These are phyloP conservation scores for Ascocoryne sarcoides DNA, from an alignment of 2,329 filamentous ascomycete species.

Conservation along the genomic window DNA sequence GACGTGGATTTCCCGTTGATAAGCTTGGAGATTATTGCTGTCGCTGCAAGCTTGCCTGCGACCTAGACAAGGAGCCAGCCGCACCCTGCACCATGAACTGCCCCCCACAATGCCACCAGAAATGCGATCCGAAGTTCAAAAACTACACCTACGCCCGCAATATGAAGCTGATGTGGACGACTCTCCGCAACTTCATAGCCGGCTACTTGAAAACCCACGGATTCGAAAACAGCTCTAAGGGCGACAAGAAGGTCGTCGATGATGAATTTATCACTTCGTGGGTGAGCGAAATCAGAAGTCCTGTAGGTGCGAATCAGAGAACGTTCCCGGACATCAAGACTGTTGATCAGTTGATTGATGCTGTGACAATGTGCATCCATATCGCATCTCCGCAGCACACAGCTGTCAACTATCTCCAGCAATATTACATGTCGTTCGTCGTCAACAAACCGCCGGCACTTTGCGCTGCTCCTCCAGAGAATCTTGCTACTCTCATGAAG, in stretches of 20 bases:
- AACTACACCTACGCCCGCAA: conserved; percentile 1
- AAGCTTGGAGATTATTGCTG: not conserved
- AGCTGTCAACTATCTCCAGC: conserved; percentile 43
- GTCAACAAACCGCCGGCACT: conserved; percentile 35
- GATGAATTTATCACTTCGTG: conserved; percentile 32
- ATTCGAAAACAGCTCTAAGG: conserved; percentile 25
- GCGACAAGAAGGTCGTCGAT: conserved; percentile 26
- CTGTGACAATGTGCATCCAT: conserved; percentile 44
- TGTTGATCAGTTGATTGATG: conserved; percentile 35
- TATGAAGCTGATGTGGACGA: not conserved
- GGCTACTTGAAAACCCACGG: not conserved
- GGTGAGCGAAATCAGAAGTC: conserved; percentile 32
- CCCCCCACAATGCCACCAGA: not conserved
- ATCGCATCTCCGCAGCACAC: conserved; percentile 42
- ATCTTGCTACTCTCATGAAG: conserved; percentile 1
- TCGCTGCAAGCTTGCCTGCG: not conserved
- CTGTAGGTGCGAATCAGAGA: conserved; percentile 31
- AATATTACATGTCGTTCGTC: conserved; percentile 42
- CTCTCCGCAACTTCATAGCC: not conserved
- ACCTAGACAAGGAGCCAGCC: not conserved
- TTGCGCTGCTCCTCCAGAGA: conserved; percentile 28
- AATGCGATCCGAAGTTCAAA: not conserved
- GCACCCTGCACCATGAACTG: not conserved
- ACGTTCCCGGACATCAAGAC: conserved; percentile 36
- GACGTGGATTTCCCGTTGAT: not conserved